These are phyloP conservation scores for Lactarius quietus DNA, from an alignment of 768 basidiomycete genomes.

Conservation along the genomic window DNA sequence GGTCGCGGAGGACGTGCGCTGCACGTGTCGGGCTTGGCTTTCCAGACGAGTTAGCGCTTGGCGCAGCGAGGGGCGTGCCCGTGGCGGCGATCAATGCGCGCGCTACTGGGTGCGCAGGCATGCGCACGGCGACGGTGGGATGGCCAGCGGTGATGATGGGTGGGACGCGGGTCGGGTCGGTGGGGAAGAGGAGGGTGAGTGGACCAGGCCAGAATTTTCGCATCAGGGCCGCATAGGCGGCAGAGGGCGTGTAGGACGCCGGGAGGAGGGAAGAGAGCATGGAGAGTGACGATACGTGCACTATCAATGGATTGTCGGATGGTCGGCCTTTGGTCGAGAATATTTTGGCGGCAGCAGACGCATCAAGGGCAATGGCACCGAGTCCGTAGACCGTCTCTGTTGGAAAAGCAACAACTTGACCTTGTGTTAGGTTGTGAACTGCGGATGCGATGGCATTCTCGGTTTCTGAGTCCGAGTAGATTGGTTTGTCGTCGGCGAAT, in stretches of 20 bases:
- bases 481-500: constrained; percentile 50
- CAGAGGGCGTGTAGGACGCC: constrained; percentile 53
- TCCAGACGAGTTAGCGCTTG: constrained; percentile 92
- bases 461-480: constrained; percentile 50
- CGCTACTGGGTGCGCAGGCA: constrained; percentile 93
- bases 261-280: constrained; percentile 85
- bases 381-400: constrained; percentile 99
- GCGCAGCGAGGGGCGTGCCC: constrained; percentile 82
- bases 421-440: constrained; percentile 48
- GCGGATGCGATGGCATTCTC: constrained; percentile 53
- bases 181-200: constrained; percentile 87
- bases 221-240: constrained; percentile 70
- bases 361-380: constrained; percentile 76
- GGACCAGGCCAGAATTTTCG: constrained; percentile 93
- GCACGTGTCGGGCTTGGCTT: constrained; percentile 92
- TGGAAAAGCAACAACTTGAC: constrained; percentile 78
- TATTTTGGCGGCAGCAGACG: constrained; percentile 63
- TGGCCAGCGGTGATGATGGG: constrained; percentile 76
- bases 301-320: constrained; percentile 94
- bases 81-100: constrained; percentile 78
- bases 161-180: constrained; percentile 58
- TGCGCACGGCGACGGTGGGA: constrained; percentile 81
- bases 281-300: constrained; percentile 80
- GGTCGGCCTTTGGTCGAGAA: constrained; percentile 91
- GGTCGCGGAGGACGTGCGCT: constrained; percentile 77